Evolutionary conservation across 495 filamentous ascomycete species (phyloP), one percentile per base, ranked within the genome.

Genomic region (Friedmanniomyces endolithicus): DNA sequence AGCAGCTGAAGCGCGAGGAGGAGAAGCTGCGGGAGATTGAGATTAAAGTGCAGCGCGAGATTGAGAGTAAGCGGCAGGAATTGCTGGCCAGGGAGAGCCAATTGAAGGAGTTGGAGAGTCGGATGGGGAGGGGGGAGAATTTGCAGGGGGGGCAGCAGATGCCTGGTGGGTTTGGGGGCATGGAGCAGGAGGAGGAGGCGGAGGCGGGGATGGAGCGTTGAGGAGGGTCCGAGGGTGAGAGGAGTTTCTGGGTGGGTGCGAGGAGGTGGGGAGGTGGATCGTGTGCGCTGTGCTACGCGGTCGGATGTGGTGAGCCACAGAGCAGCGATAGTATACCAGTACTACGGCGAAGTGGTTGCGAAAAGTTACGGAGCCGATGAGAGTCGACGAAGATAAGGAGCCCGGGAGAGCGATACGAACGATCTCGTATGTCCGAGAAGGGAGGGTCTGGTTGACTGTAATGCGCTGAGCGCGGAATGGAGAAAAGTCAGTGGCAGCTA

Each of bases 11-110:
- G 60, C 88, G 92, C 62, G 92, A 98, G 74, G 92, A 98, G 75
- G 94, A 97, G 84, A 98, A 98, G 78, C 85, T 98, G 45, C 84
- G 94, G 64, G 92, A 98, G 75, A 97, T 97, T 67, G 92, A 98
- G 68, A 73, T 95, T 75, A 97, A 97, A 82, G 94, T 98, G 52
- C 90, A 97, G 76, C 86, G 90, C 64, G 92, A 98, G 74, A 98
- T 98, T 74, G 95, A 95, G 71, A 92, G 97, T 78, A 98, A 98
- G 81, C 84, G 92, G 74, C 92, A 98, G 76, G 92, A 98, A 74
- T 77, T 98, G 50, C 75, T 98, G 68, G 92, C 92, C 57, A 88
- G 94, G 70, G 92, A 98, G 76, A 95, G 88, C 67, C 92, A 98
- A 73, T 80, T 98, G 61, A 87, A 89, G 72, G 92, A 98, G 75